Evolutionary conservation across 2,329 filamentous ascomycete species (phyloP).

Genomic region (Penicillium nordicum): DNA sequence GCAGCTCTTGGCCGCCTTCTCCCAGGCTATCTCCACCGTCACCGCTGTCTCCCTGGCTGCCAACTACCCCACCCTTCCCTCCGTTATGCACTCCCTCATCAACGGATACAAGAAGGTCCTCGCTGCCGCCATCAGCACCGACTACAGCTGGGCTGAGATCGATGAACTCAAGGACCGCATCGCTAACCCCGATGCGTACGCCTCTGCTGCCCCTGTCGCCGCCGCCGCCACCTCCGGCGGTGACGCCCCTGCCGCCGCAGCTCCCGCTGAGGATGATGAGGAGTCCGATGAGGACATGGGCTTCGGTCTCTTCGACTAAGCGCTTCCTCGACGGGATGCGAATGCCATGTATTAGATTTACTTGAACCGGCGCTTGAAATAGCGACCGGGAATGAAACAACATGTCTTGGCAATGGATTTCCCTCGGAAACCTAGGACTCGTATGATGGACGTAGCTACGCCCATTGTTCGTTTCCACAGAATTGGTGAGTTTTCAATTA

Average conservation of each 20-base stretch:
- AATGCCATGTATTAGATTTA: constrained; percentile 40
- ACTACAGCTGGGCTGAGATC: constrained; percentile 92
- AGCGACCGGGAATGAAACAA: constrained; percentile 33
- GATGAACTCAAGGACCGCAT: constrained; percentile 99
- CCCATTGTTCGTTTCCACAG: constrained; percentile 29
- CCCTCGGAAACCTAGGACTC: constrained; percentile 16
- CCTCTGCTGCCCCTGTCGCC: constrained; percentile 69
- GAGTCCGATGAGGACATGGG: constrained; percentile 62
- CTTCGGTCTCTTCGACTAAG: constrained; percentile 76
- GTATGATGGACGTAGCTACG: constrained; percentile 36
- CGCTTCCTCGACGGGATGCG: constrained; percentile 28
- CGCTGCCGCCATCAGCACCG: constrained; percentile 82
- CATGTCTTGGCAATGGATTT: constrained; percentile 27
- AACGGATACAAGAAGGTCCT: constrained; percentile 96
- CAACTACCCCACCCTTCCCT: constrained; percentile 94
- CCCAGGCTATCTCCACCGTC: constrained; percentile 78
- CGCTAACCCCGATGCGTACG: constrained; percentile 97
- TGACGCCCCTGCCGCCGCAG: constrained; percentile 51
- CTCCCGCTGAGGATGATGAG: constrained; percentile 63
- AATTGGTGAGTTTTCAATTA: constrained; percentile 25
- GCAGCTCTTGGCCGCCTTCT: constrained; percentile 83
- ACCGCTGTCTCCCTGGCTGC: constrained; percentile 85
- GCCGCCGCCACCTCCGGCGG: constrained; percentile 52
- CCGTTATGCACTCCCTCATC: constrained; percentile 92
- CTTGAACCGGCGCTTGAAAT: constrained; percentile 28